These are phyloP conservation scores for Aspergillus sp. DNA, from an alignment of 2,329 filamentous ascomycete genomes.

Conservation along the genomic window DNA sequence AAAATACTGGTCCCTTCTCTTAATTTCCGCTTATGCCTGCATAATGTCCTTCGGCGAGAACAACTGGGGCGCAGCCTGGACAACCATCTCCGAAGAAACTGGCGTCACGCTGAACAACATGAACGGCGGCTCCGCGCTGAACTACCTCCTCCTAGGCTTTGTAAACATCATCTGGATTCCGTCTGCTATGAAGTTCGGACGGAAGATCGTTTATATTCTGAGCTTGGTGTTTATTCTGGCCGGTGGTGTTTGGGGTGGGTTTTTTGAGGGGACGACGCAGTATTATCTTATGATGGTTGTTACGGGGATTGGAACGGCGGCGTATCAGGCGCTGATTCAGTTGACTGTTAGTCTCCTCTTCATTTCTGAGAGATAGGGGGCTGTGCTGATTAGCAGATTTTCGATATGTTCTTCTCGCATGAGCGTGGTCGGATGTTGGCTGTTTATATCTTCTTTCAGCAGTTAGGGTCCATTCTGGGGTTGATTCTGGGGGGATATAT, in stretches of 20 bases:
- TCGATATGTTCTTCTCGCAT: constrained; percentile 36
- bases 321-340: constrained; percentile 35
- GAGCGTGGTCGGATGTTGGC: constrained; percentile 32
- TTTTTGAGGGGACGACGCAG: constrained; percentile 19
- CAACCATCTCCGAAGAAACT: constrained; percentile 33
- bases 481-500: constrained; percentile 33
- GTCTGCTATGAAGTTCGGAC: constrained; percentile 27
- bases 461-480: constrained; percentile 33
- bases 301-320: constrained; percentile 30
- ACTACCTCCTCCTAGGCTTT: constrained; percentile 37
- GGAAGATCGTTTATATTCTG: constrained; percentile 29
- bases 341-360: constrained; percentile 21
- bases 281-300: constrained; percentile 25
- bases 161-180: constrained; percentile 36
- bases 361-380: background rate
- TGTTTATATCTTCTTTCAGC: constrained; percentile 35
- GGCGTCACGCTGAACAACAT: constrained; percentile 34
- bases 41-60: constrained; percentile 38
- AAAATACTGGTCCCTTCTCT: constrained; percentile 35
- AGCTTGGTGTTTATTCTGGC: constrained; percentile 26
- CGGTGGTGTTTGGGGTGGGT: constrained; percentile 27
- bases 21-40: constrained; percentile 36
- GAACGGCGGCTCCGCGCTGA: constrained; percentile 36
- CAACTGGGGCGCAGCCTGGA: constrained; percentile 38
- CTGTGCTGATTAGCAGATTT: constrained; percentile 17